Evolutionary conservation across 2,329 filamentous ascomycete genomes (phyloP).

Genomic region (Aspergillus viridinutans): DNA sequence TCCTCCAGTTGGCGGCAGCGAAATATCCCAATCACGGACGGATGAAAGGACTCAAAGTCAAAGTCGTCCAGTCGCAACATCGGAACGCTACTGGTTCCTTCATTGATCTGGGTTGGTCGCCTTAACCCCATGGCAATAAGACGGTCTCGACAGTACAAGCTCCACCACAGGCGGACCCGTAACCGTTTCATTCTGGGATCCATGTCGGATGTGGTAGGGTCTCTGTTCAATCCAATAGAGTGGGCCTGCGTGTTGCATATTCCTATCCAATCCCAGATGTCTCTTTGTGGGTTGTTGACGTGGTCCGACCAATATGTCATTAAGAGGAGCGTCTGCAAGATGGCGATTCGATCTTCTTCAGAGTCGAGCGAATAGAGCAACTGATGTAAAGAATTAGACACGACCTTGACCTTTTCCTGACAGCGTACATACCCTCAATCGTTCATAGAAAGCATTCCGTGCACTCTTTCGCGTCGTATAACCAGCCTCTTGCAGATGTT

Average conservation of each 20-base stretch:
- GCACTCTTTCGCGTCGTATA: slow-evolving; percentile 72
- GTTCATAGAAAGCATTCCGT: slow-evolving; percentile 77
- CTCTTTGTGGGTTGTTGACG: slow-evolving; percentile 77
- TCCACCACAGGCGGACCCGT: slow-evolving; percentile 93
- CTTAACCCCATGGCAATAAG: slow-evolving; percentile 86
- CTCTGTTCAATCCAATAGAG: slow-evolving; percentile 19
- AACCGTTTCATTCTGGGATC: slow-evolving; percentile 47
- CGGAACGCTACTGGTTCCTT: slow-evolving; percentile 85
- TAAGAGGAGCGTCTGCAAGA: slow-evolving; percentile 77
- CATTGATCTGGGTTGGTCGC: slow-evolving; percentile 80
- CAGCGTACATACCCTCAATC: slow-evolving; percentile 63
- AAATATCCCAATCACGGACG: slow-evolving; percentile 62
- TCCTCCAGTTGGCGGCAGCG: slow-evolving; percentile 66
- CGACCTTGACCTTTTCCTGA: slow-evolving; percentile 27
- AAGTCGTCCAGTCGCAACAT: slow-evolving; percentile 79
- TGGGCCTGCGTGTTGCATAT: slow-evolving; percentile 23
- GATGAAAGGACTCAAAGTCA: slow-evolving; percentile 63
- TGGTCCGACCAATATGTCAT: slow-evolving; percentile 96
- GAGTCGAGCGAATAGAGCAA: slow-evolving; percentile 88
- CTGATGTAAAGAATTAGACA: slow-evolving; percentile 39
- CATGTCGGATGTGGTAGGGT: slow-evolving; percentile 13
- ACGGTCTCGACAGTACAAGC: slow-evolving; percentile 84
- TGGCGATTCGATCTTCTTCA: slow-evolving; percentile 75
- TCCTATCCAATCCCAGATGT: slow-evolving; percentile 39
- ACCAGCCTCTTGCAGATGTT: slow-evolving; percentile 67